These are phyloP conservation scores for Curvularia eragrostidis DNA, from an alignment of 2,329 filamentous ascomycete genomes.

Conservation along the genomic window DNA sequence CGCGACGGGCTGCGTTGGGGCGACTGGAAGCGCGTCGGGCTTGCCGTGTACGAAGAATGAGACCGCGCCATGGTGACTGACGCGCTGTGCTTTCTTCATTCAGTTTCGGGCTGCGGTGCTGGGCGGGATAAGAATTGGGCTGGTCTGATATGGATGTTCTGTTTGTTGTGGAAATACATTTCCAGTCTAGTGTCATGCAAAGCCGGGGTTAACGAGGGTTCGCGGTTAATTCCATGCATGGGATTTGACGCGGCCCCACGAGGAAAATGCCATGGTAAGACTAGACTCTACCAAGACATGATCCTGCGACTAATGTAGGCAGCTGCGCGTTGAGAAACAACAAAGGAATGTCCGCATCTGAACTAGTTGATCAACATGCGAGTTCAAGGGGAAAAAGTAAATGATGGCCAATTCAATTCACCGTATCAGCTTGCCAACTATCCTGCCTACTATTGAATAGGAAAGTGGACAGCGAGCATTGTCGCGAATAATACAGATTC, in stretches of 20 bases:
- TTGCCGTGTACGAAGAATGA: slow-evolving; percentile 46
- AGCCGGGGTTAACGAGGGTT: slow-evolving; percentile 8
- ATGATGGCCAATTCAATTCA: not conserved
- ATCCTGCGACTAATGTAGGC: too few species aligned
- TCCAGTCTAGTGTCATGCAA: slow-evolving; percentile 18
- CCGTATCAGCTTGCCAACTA: not conserved
- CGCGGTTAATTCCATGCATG: not conserved
- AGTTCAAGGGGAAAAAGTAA: not conserved
- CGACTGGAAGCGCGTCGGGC: slow-evolving; percentile 41
- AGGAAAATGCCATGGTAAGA: not conserved
- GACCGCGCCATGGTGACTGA: slow-evolving; percentile 39
- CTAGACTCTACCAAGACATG: too few species aligned
- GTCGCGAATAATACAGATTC: not conserved
- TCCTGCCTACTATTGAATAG: not conserved
- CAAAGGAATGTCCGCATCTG: too few species aligned
- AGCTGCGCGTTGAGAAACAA: too few species aligned
- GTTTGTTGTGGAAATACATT: slow-evolving; percentile 34
- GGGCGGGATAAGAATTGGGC: slow-evolving; percentile 30
- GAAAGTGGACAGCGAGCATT: not conserved
- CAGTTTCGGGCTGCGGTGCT: not conserved
- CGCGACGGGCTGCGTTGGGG: slow-evolving; percentile 39
- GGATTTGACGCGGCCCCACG: not conserved
- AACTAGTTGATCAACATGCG: not conserved
- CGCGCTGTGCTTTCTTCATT: slow-evolving; percentile 6
- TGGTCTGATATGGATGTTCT: slow-evolving; percentile 13